Base-by-base conservation (phyloP, 139 green algal genomes). In the Volvox africanus region DNA sequence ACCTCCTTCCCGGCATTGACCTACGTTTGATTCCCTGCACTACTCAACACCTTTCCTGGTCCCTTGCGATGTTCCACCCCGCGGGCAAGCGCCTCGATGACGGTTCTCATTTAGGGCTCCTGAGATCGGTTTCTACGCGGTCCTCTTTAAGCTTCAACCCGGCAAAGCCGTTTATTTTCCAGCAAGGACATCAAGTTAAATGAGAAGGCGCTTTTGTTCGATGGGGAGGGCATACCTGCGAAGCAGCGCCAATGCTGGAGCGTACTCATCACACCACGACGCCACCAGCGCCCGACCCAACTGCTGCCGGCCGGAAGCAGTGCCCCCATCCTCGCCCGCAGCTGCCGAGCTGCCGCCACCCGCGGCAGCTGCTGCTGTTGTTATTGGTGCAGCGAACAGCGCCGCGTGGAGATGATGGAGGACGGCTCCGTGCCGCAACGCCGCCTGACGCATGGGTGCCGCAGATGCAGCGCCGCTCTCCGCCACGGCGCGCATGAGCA, bases 401-500 rank as follows among this genome's bases (percentile, higher is more conserved):
- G 95, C 96, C 26, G 88, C 67, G 35, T 93, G 80, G 88, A 99
- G 91, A 92, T 99, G 97, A 13, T 92, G 89, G 89, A 99, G 91
- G 76, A 99, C 24, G 3, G 97, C 97, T 9, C 97, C 97, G 91
- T 99, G 96, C 0, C 93, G 65, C 22, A 99, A 93, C 0, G 97
- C 97, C 1, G 96, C 97, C 28, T 97, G 95, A 1, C 97, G 94
- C 95, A 99, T 97, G 28, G 97, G 97, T 33, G 93, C 95, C 0
- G 97, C 97, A 17, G 97, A 95, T 1, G 73, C 92, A 0, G 96
- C 92, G 13, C 97, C 97, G 26, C 93, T 87, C 81, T 97, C 95
- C 12, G 97, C 97, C 5, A 99, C 90, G 0, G 95, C 95, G 6
- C 95, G 93, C 97, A 98, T 98, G 21, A 99, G 78, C 35, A 97